Evolutionary conservation across 768 basidiomycete species (phyloP).

Genomic region (Mycena latifolia): DNA sequence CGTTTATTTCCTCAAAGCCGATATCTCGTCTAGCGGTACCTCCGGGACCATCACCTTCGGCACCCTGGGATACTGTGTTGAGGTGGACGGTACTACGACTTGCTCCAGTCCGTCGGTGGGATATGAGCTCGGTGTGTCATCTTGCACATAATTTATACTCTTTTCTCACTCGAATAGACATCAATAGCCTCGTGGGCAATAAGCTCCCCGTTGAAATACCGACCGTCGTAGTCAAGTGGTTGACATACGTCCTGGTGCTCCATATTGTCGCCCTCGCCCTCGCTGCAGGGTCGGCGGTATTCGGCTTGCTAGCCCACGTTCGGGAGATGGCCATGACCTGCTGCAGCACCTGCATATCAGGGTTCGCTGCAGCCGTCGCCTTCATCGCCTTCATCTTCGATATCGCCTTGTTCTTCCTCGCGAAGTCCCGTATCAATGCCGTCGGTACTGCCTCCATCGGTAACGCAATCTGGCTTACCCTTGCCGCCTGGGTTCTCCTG

Average conservation of each 20-base stretch:
- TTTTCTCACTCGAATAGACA: conserved; percentile 62
- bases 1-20: conserved; percentile 89
- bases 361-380: conserved; percentile 83
- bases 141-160: conserved; percentile 7
- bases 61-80: conserved; percentile 89
- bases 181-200: conserved; percentile 85
- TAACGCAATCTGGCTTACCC: conserved; percentile 92
- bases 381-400: conserved; percentile 95
- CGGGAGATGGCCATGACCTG: conserved; percentile 89
- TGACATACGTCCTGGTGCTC: conserved; percentile 93
- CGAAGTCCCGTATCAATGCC: conserved; percentile 84
- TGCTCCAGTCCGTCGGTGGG: conserved; percentile 89
- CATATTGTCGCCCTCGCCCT: conserved; percentile 90
- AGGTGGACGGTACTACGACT: conserved; percentile 64
- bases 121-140: conserved; percentile 85
- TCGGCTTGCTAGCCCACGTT: conserved; percentile 91
- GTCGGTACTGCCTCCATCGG: conserved; percentile 87
- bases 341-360: conserved; percentile 84
- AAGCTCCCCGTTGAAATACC: conserved; percentile 78
- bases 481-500: conserved; percentile 86
- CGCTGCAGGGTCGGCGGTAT: conserved; percentile 77
- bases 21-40: conserved; percentile 57
- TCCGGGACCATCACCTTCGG: conserved; percentile 85
- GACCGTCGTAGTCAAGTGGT: conserved; percentile 89
- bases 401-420: conserved; percentile 90